These are phyloP conservation scores for Hypomyces rosellus DNA, from an alignment of 2,329 filamentous ascomycete genomes.

Conservation along the genomic window DNA sequence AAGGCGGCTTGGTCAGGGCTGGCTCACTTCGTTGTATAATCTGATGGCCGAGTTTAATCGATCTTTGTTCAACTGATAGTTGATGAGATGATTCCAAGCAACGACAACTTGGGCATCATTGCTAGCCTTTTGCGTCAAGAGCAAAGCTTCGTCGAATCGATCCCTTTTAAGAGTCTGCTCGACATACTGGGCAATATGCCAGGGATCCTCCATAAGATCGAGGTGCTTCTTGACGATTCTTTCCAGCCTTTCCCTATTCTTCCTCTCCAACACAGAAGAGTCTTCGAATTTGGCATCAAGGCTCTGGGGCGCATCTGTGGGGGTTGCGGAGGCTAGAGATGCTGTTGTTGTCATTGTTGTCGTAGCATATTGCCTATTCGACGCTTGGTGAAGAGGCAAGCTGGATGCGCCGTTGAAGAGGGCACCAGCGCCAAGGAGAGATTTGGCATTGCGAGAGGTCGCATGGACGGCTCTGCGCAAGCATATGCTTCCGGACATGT, in stretches of 20 bases:
- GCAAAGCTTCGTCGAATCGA: conserved; percentile 59
- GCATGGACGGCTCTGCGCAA: conserved; percentile 21
- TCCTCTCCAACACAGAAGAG: conserved; percentile 13
- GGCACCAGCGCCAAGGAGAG: not conserved
- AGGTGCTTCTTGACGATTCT: conserved; percentile 49
- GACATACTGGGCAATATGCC: conserved; percentile 65
- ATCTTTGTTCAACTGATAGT: conserved; percentile 58
- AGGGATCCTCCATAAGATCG: conserved; percentile 60
- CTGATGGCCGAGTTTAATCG: conserved; percentile 62
- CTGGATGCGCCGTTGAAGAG: not conserved
- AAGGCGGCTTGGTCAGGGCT: not conserved
- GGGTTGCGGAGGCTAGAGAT: conserved; percentile 1
- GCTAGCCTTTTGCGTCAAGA: conserved; percentile 64
- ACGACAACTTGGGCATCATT: conserved; percentile 59
- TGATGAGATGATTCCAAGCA: conserved; percentile 83
- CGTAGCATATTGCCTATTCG: conserved; percentile 14
- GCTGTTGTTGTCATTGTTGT: conserved; percentile 7
- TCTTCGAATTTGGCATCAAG: conserved; percentile 15
- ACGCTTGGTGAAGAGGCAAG: conserved; percentile 11
- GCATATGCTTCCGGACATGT: conserved; percentile 14
- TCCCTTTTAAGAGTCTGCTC: conserved; percentile 51
- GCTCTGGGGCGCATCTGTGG: conserved; percentile 18
- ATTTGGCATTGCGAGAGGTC: conserved; percentile 5
- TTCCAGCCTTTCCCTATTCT: conserved; percentile 24
- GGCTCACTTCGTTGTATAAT: conserved; percentile 75